These are phyloP conservation scores for Ophiostoma ulmi DNA, from an alignment of 2,329 filamentous ascomycete genomes.

Conservation along the genomic window DNA sequence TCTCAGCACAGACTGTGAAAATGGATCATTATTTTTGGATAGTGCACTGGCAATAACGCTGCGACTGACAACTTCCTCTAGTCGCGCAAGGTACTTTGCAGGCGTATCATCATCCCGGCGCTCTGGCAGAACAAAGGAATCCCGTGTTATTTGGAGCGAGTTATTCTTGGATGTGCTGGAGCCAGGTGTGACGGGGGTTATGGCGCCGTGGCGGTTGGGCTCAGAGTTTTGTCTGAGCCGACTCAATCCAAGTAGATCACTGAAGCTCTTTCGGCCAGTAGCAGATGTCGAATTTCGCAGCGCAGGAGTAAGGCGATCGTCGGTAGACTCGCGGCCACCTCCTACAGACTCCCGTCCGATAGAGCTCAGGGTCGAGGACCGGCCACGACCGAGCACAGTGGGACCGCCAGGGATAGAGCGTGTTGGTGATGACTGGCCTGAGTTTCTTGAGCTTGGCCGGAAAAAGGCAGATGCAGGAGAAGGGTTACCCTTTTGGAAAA, in stretches of 20 bases:
- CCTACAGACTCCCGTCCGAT: constrained; percentile 67
- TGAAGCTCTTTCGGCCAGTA: constrained; percentile 88
- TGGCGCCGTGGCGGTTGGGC: constrained; percentile 59
- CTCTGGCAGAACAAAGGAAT: constrained; percentile 67
- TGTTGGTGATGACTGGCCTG: constrained; percentile 64
- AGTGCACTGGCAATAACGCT: constrained; percentile 80
- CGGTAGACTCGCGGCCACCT: constrained; percentile 59
- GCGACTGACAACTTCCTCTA: constrained; percentile 74
- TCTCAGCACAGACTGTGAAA: constrained; percentile 74
- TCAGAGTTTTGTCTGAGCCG: constrained; percentile 80
- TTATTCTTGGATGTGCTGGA: constrained; percentile 72
- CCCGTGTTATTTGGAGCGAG: constrained; percentile 71
- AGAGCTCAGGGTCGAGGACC: constrained; percentile 88
- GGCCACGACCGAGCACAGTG: constrained; percentile 45
- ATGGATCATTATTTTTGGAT: constrained; percentile 79
- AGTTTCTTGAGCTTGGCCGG: constrained; percentile 45
- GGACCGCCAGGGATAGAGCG: constrained; percentile 29
- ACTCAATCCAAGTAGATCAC: constrained; percentile 74
- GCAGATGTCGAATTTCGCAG: constrained; percentile 71
- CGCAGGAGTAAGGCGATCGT: constrained; percentile 61
- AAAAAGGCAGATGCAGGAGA: constrained; percentile 50
- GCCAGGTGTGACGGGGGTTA: constrained; percentile 63
- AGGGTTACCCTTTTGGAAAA: constrained; percentile 35
- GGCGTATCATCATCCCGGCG: constrained; percentile 83
- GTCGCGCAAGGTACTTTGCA: constrained; percentile 76